Evolutionary conservation across 2,329 filamentous ascomycete genomes (phyloP).

Genomic region (Pyrenophora graminea): DNA sequence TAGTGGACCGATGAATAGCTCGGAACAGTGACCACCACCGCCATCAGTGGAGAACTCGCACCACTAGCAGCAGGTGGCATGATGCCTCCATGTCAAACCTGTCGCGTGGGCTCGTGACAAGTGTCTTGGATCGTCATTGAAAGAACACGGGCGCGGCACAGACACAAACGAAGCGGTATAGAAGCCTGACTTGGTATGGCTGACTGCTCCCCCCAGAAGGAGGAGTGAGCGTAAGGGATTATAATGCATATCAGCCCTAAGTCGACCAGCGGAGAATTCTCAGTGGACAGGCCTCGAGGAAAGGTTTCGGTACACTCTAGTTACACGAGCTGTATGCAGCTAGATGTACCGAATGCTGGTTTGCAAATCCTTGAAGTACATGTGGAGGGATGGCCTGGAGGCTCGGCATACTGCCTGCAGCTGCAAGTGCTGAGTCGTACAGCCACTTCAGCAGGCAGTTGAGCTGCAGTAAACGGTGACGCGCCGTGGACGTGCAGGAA

Average conservation of each 20-base stretch:
- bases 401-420: conserved; percentile 8
- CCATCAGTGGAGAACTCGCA: conserved; percentile 27
- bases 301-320: conserved; percentile 10
- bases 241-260: conserved; percentile 18
- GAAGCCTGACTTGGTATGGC: conserved; percentile 11
- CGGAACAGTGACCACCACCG: conserved; percentile 13
- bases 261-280: conserved; percentile 9
- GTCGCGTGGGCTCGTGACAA: conserved; percentile 15
- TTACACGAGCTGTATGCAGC: conserved; percentile 18
- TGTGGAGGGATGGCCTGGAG: conserved; percentile 8
- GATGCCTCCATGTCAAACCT: conserved; percentile 16
- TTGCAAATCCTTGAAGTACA: conserved; percentile 10
- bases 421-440: conserved; percentile 19
- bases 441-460: conserved; percentile 20
- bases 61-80: conserved; percentile 17
- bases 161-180: conserved; percentile 8
- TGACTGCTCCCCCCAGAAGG: conserved; percentile 3
- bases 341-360: conserved; percentile 17
- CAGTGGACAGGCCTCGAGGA: conserved; percentile 7
- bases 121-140: conserved; percentile 22
- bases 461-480: conserved; percentile 21
- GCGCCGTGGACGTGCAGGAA: conserved; percentile 16
- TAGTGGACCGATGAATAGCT: conserved; percentile 16
- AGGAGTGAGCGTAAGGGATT: conserved; percentile 6
- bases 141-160: conserved; percentile 13